These are phyloP conservation scores for Coffea humblotiana DNA, from an alignment of 305 asterid species.

Conservation along the genomic window DNA sequence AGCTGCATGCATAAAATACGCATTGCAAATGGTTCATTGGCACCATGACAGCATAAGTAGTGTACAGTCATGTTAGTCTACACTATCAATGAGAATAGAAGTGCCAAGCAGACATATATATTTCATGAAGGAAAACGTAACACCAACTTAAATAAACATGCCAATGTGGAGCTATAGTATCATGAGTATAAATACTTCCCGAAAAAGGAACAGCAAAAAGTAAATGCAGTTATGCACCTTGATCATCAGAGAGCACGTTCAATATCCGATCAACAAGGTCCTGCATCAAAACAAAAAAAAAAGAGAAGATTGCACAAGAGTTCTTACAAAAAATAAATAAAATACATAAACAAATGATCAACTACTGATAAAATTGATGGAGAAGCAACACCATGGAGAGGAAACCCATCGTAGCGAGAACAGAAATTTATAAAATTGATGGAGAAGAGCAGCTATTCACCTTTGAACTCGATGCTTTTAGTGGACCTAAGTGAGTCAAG, in stretches of 20 bases:
- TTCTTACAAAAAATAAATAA: not conserved
- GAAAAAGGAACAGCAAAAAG: not conserved
- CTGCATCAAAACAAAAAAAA: slow-evolving; percentile 34
- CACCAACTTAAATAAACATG: not conserved
- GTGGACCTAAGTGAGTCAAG: not conserved
- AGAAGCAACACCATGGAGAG: not conserved
- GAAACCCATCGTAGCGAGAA: not conserved
- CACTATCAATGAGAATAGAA: not conserved
- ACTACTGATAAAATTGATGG: not conserved
- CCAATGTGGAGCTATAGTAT: slow-evolving; percentile 1
- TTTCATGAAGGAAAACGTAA: not conserved
- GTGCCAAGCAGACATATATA: no score
- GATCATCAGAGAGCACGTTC: slow-evolving; percentile 69
- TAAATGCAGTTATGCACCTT: slow-evolving; percentile 46
- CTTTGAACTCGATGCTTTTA: not conserved
- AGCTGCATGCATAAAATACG: not conserved
- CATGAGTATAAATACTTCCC: not conserved
- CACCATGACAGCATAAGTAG: not conserved
- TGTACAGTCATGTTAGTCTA: not conserved
- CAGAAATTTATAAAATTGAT: not conserved
- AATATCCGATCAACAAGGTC: slow-evolving; percentile 95
- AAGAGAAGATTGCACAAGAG: not conserved
- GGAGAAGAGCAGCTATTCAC: not conserved
- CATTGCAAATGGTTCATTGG: not conserved
- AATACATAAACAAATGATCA: not conserved